Conservation (phyloP, 2,329 filamentous ascomycete species). For the Fusarium torulosum region DNA sequence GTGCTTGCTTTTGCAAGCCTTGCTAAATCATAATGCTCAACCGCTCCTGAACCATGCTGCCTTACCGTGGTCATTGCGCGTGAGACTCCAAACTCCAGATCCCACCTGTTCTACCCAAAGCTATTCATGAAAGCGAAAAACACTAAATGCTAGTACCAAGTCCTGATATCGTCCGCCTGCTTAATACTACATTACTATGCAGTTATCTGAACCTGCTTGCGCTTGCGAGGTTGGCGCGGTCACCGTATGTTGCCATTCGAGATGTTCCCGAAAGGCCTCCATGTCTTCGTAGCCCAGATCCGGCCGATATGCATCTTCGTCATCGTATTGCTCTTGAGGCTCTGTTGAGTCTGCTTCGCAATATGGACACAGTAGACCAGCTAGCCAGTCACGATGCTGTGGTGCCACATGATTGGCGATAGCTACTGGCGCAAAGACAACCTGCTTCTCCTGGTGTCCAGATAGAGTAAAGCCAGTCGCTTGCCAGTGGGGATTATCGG, state of each 20-base stretch:
- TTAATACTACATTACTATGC: conserved; percentile 59
- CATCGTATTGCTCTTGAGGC: conserved; percentile 60
- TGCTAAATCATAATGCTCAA: conserved; percentile 31
- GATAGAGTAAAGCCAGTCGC: conserved; percentile 59
- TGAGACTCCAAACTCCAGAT: conserved; percentile 46
- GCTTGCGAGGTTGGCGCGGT: conserved; percentile 55
- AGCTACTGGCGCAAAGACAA: conserved; percentile 69
- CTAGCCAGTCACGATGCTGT: conserved; percentile 63
- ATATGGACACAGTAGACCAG: conserved; percentile 65
- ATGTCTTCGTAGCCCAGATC: conserved; percentile 65
- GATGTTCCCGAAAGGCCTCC: conserved; percentile 64
- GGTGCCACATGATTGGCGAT: conserved; percentile 70
- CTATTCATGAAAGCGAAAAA: conserved; percentile 11
- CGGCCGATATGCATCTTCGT: conserved; percentile 63
- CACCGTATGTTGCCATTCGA: conserved; percentile 68
- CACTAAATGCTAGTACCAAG: conserved; percentile 5
- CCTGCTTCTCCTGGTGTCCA: conserved; percentile 60
- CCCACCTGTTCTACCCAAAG: conserved; percentile 34
- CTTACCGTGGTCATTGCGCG: conserved; percentile 9
- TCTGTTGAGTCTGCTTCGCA: conserved; percentile 66
- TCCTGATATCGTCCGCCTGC: neutral
- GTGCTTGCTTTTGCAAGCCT: conserved; percentile 32
- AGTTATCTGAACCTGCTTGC: conserved; percentile 54
- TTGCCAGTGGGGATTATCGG: conserved; percentile 63
- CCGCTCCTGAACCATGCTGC: conserved; percentile 22